Conservation (phyloP, 1,139 yeast genomes). For the Hansenula anomala region DNA sequence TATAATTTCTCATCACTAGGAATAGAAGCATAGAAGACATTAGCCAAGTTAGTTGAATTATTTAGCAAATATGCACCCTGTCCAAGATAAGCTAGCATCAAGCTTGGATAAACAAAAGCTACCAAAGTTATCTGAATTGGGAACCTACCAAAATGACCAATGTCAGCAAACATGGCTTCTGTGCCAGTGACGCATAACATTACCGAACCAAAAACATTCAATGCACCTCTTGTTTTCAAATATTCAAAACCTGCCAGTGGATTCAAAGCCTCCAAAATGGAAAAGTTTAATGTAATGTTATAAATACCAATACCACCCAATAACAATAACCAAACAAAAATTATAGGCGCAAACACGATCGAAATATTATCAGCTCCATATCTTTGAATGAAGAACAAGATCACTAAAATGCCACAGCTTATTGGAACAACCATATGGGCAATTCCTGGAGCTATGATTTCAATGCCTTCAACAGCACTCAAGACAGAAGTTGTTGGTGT, state of each 20-base stretch:
- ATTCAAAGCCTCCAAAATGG: not conserved
- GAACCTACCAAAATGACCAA: constrained; percentile 1
- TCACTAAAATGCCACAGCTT: not conserved
- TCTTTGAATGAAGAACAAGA: not conserved
- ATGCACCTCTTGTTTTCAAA: not conserved
- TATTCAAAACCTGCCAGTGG: not conserved
- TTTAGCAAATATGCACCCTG: not conserved
- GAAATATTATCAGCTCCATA: not conserved
- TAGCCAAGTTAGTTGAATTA: not conserved
- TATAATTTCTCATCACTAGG: not conserved
- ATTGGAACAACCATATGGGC: not conserved
- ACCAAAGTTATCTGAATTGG: not conserved
- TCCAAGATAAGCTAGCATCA: constrained; percentile 1
- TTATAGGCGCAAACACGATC: not conserved
- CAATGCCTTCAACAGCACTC: not conserved
- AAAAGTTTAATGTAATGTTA: not conserved
- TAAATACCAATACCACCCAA: constrained; percentile 1
- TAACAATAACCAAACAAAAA: not conserved
- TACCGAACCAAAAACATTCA: not conserved
- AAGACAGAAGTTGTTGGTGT: constrained; percentile 1
- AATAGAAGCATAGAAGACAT: not conserved
- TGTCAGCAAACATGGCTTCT: constrained; percentile 1
- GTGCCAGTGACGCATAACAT: constrained; percentile 1
- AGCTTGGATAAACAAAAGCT: not conserved
- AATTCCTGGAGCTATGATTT: not conserved